phyloP scores from a whole-genome alignment of 164 flowering plant species.

The Piper betle region DNA sequence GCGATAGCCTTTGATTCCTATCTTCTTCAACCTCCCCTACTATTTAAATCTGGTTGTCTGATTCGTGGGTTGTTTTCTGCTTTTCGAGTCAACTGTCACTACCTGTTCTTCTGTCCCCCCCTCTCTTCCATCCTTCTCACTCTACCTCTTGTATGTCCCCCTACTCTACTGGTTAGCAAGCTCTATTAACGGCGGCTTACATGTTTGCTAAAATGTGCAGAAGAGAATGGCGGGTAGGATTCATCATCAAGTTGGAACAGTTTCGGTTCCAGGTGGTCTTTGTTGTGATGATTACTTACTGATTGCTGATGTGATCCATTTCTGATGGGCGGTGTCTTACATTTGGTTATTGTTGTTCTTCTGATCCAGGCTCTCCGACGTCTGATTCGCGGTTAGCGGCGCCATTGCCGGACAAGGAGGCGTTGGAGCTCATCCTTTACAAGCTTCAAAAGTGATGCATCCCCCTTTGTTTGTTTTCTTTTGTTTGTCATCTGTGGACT shows the following conservation, averaged over 20 bases:
- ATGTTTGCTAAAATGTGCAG: conserved; percentile 19
- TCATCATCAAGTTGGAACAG: conserved; percentile 4
- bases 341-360: conserved; percentile 3
- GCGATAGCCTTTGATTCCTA: neutral
- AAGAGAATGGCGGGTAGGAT: conserved; percentile 18
- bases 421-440: conserved; percentile 72
- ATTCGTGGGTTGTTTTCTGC: conserved; percentile 1
- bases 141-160: neutral
- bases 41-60: neutral
- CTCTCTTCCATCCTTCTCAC: conserved; percentile 1
- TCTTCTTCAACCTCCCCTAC: neutral
- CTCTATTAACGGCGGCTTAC: neutral
- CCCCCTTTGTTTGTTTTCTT: neutral
- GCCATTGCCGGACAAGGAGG: conserved; percentile 65
- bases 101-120: conserved; percentile 10
- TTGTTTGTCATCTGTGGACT: neutral
- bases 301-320: neutral
- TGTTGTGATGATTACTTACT: neutral
- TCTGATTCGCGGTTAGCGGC: conserved; percentile 12
- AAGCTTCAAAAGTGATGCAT: conserved; percentile 76
- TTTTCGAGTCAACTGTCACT: conserved; percentile 44
- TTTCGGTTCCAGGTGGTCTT: conserved; percentile 35
- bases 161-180: neutral
- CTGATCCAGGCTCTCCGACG: conserved; percentile 29
- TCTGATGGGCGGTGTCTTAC: neutral